Base-by-base conservation (phyloP, 2,329 filamentous ascomycete species). In the Drechmeria coniospora region DNA sequence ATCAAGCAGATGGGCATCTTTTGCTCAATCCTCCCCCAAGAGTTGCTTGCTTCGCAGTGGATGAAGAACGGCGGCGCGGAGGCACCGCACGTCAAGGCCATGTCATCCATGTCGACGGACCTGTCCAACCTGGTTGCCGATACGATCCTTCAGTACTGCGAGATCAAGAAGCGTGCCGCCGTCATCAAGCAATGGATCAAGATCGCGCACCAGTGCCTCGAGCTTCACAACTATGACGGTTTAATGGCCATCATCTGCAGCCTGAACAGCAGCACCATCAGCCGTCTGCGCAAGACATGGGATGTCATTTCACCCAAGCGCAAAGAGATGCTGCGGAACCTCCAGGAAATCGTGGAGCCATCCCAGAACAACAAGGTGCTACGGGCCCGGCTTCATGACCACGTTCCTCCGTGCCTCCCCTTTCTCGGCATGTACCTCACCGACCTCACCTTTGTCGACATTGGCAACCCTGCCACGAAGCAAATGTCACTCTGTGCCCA, bases 181-280 rank as follows among this genome's bases (percentile, higher is more conserved):
- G 72, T 84, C 28, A 90, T 98, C 57, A 95, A 98, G 59, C 86
- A 95, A 42, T 98, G 90, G 90, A 81, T 94, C 49, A 98, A 95
- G 62, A 75, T 95, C 40, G 83, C 82, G 1, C 68, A 79, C 41
- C 81, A 80, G 43, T 92, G 83, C 39, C 61, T 92, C 5, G 81
- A 90, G 44, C 66, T 95, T 15, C 79, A 90, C 57, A 98, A 98
- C 56, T 98, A 94, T 43, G 87, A 98, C 46, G 82, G 83, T 0
- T 59, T 98, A 8, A 94, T 95, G 84, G 84, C 90, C 6, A 93
- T 98, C 41, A 83, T 93, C 44, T 94, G 86, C 60, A 86, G 81
- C 8, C 57, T 98, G 26, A 92, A 92, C 53, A 86, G 80, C 32
- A 92, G 86, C 11, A 87, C 84, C 42, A 87, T 98, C 40, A 74